phyloP scores from a whole-genome alignment of 805 yeast species.

The Lipomyces lipofer region DNA sequence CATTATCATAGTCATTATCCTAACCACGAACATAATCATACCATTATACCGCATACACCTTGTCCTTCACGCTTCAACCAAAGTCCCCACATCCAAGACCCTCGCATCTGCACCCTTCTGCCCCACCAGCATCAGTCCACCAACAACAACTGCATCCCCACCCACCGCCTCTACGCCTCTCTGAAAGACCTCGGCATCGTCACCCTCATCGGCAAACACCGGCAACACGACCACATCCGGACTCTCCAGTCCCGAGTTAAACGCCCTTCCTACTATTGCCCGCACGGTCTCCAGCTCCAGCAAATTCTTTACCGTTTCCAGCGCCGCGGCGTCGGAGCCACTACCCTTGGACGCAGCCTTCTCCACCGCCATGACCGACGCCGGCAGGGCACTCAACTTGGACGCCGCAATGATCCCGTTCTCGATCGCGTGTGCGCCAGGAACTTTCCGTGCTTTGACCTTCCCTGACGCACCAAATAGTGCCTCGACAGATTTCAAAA shows the following conservation, averaged over 20 bases:
- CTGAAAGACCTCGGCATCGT: not conserved
- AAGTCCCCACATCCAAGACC: slow-evolving; percentile 18
- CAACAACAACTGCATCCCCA: slow-evolving; percentile 12
- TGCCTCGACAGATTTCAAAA: slow-evolving; percentile 4
- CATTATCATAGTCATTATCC: too few species aligned
- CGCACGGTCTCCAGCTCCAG: slow-evolving; percentile 12
- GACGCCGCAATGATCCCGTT: slow-evolving; percentile 12
- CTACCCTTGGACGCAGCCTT: not conserved
- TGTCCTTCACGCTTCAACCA: slow-evolving; percentile 2
- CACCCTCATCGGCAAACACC: not conserved
- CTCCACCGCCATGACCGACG: slow-evolving; percentile 17
- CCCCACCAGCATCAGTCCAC: slow-evolving; percentile 13
- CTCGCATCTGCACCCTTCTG: slow-evolving; percentile 24
- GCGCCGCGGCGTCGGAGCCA: slow-evolving; percentile 9
- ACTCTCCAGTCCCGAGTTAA: slow-evolving; percentile 23
- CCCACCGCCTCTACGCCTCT: slow-evolving; percentile 21
- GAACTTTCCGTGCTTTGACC: slow-evolving; percentile 9
- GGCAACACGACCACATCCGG: slow-evolving; percentile 27
- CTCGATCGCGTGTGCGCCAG: slow-evolving; percentile 3
- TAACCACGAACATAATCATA: too few species aligned
- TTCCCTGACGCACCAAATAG: not conserved
- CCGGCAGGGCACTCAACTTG: slow-evolving; percentile 8
- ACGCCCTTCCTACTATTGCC: slow-evolving; percentile 11
- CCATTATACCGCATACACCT: too few species aligned
- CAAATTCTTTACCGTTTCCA: slow-evolving; percentile 16